Base-by-base conservation (phyloP, 139 green algal genomes). In the Pedinophyceae sp. region DNA sequence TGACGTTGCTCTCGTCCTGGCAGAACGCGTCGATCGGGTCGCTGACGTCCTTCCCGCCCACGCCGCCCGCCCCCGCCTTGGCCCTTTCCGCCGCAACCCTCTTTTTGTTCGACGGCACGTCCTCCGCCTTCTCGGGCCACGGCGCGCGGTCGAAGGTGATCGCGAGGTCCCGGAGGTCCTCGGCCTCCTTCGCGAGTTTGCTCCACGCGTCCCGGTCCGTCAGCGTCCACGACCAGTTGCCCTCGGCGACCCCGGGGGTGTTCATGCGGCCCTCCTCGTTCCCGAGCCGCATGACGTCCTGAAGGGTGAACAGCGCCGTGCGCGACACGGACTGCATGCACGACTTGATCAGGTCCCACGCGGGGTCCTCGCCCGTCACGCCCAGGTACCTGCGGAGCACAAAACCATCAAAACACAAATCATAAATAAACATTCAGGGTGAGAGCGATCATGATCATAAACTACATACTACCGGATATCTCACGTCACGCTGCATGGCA, bases 211-310 rank as follows among this genome's bases (percentile, higher is more conserved):
- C 38, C 38, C 38, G n/a, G n/a, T n/a, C n/a, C n/a, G 61, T 54
- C 2, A 63, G 61, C 55, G 47, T 46, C 38, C 48, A 27, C 17
- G 34, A 50, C 24, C 19, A 52, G 4, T 26, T 18, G 5, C 29
- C 20, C 16, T 6, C 30, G 7, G n/a, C n/a, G n/a, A n/a, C n/a
- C n/a, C 88, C 89, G 1, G 89, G 89, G 0, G 73, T 85, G 73
- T 97, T 97, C 83, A 97, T 96, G 54, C 89, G 77, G 0, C 72
- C 78, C 3, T 58, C 38, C 2, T 24, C 68, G 74, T 95, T 94
- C 65, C 93, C 89, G 48, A 98, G 70, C 0, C 82, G 62, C 77
- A 99, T 83, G 24, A 98, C 70, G 65, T 98, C 92, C 82, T 97
- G 82, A 47, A 67, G 51, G 7, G 27, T 79, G 59, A 96, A 62